phyloP scores from a whole-genome alignment of 495 filamentous ascomycete species.

The Cladorrhinum samala region DNA sequence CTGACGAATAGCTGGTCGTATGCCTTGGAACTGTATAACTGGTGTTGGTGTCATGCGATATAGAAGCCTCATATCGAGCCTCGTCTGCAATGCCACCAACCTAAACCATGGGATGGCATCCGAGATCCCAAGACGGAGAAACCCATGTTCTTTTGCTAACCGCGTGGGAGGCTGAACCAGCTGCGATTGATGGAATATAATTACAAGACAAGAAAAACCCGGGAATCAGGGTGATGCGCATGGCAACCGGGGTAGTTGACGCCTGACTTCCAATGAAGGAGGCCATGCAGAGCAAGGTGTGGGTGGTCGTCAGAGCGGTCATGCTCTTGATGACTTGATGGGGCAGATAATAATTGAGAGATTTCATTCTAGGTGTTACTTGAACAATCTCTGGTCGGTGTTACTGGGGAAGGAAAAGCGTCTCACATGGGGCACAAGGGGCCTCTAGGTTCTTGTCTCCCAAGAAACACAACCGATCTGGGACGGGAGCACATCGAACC shows the following conservation, averaged over 20 bases:
- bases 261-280: neutral
- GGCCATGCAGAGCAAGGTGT: neutral
- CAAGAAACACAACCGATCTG: no score
- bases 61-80: neutral
- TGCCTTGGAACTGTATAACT: neutral
- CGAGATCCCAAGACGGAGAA: slow-evolving; percentile 1
- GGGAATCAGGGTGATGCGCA: neutral
- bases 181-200: slow-evolving; percentile 14
- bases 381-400: no score
- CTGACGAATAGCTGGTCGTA: slow-evolving; percentile 8
- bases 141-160: neutral
- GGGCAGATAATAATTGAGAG: no score
- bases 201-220: slow-evolving; percentile 2
- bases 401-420: no score
- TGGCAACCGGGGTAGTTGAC: neutral
- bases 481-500: no score
- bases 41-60: slow-evolving; percentile 7
- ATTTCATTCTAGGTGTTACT: no score
- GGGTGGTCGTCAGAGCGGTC: no score
- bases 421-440: no score
- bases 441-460: no score
- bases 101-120: slow-evolving; percentile 1
- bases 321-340: no score
- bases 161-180: neutral
- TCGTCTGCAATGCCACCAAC: slow-evolving; percentile 3